A percentile compares a stretch with the other conserved stretches of the same genome.
Evolutionary conservation across 108 stramenopile genomes (phyloP).

Genomic region (Cylindrotheca fusiformis): DNA sequence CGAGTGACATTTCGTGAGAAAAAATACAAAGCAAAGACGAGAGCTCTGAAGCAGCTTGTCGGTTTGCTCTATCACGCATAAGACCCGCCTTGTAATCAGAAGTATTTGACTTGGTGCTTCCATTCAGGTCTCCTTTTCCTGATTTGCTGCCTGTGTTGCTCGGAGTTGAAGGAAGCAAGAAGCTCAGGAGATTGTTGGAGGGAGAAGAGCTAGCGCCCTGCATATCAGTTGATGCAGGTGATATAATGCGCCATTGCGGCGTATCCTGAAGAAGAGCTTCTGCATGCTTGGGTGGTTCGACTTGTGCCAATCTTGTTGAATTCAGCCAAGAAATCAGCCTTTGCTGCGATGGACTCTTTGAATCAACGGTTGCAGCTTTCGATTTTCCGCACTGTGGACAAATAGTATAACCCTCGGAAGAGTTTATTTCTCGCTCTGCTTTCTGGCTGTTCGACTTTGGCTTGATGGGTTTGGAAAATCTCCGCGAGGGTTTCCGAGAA

Average conservation of each 20-base stretch:
- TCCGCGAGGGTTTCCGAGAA: background rate
- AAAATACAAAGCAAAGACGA: constrained; percentile 70
- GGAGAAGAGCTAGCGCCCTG: constrained; percentile 36
- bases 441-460: background rate
- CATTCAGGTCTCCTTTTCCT: background rate
- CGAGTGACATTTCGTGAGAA: constrained; percentile 82
- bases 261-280: constrained; percentile 65
- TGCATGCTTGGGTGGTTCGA: constrained; percentile 52
- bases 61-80: constrained; percentile 59
- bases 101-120: background rate
- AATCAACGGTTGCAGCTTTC: constrained; percentile 3
- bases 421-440: background rate
- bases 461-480: background rate
- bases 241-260: constrained; percentile 75
- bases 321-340: constrained; percentile 19
- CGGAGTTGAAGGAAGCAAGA: constrained; percentile 7
- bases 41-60: constrained; percentile 66
- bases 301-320: constrained; percentile 3
- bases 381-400: constrained; percentile 14
- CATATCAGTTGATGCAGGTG: constrained; percentile 71
- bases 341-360: constrained; percentile 15
- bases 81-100: constrained; percentile 56
- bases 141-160: background rate
- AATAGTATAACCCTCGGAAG: background rate
- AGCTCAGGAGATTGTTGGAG: constrained; percentile 17